These are phyloP conservation scores for Eleusine coracana DNA, from an alignment of 176 grass and related monocot species.

Conservation along the genomic window DNA sequence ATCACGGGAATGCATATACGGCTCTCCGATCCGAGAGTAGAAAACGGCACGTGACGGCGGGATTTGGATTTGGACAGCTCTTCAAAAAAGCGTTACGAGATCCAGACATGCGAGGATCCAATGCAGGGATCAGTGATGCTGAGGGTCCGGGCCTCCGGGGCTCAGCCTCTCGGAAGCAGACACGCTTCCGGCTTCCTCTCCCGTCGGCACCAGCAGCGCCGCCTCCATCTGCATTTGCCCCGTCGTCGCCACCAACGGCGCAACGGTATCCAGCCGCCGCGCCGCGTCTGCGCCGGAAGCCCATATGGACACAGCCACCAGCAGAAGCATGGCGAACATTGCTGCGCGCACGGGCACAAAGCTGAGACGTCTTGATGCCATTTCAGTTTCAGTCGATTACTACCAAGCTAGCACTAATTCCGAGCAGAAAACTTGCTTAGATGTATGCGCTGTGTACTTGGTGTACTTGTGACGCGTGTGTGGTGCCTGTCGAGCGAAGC, in stretches of 20 bases:
- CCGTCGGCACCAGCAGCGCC: neutral
- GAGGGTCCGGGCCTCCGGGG: constrained; percentile 48
- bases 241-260: neutral
- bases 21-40: neutral
- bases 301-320: neutral
- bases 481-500: neutral
- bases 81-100: neutral
- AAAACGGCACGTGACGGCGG: neutral
- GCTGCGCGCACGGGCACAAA: neutral
- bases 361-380: neutral
- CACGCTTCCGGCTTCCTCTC: neutral
- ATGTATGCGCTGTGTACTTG: neutral
- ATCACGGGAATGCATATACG: neutral
- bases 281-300: constrained; percentile 4
- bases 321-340: neutral
- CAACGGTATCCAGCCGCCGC: neutral
- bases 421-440: neutral
- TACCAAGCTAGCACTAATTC: neutral
- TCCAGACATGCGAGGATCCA: neutral
- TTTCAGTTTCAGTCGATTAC: neutral
- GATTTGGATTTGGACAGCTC: neutral
- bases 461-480: neutral
- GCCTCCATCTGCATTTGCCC: neutral
- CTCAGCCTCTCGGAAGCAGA: constrained; percentile 34
- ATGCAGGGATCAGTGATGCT: constrained; percentile 39